Evolutionary conservation across 2,329 filamentous ascomycete species (phyloP), one percentile per base, ranked within the genome.

Genomic region (Tolypocladium paradoxum): DNA sequence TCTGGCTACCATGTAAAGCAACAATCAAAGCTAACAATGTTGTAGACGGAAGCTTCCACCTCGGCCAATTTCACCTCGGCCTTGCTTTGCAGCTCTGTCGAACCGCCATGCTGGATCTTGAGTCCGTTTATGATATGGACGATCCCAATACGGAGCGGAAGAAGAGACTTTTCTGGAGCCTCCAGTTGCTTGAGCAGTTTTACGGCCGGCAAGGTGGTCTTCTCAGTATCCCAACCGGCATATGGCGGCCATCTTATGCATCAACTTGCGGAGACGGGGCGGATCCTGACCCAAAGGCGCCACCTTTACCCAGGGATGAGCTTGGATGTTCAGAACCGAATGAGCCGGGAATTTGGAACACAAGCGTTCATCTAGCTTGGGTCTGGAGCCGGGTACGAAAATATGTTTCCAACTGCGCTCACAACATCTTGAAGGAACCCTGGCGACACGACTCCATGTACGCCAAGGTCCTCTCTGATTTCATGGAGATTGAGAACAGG

Each of bases 371-470:
- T 51, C 69, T 78, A 1, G 73, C 73, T 1, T 77, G 75, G 74
- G 71, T 78, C 4, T 78, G 76, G 76, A 76, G 73, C 52, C 67
- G 70, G 38, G 70, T 73, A 1, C 55, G 70, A 48, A 65, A 69
- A 27, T 78, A 77, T 51, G 72, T 78, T 0, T 74, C 70, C 1
- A 70, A 77, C 55, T 78, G 75, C 53, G 65, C 75, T 0, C 69
- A 67, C 34, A 74, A 75, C 49, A 70, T 71, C 14, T 62, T 77
- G 35, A 74, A 70, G 49, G 76, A 78, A 53, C 76, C 76, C 0
- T 78, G 76, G 76, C 64, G 74, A 16, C 70, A 75, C 56, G 75
- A 78, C 60, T 78, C 76, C 0, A 73, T 71, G 65, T 78, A 78
- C 59, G 67, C 76, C 47, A 72, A 71, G 57, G 71, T 78, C 0